These are phyloP conservation scores for Cordyceps fumosorosea DNA, from an alignment of 2,329 filamentous ascomycete species.

Conservation along the genomic window DNA sequence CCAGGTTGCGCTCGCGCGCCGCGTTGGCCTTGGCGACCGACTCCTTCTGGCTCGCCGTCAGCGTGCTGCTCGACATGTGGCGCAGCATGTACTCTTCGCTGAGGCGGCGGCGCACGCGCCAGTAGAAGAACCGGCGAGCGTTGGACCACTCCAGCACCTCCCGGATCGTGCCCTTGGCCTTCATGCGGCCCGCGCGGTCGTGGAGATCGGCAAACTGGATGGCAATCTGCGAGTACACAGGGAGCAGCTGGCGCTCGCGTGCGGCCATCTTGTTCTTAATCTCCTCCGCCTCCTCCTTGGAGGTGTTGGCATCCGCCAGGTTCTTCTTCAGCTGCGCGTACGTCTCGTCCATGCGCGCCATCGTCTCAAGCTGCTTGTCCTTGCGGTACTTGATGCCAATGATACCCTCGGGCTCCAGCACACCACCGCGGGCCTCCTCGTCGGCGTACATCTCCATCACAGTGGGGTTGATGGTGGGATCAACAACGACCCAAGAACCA, in stretches of 20 bases:
- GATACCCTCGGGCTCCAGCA: slow-evolving; percentile 96
- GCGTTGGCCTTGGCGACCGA: slow-evolving; percentile 39
- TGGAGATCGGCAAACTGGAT: slow-evolving; percentile 95
- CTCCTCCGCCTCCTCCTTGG: slow-evolving; percentile 65
- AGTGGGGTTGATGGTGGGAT: slow-evolving; percentile 93
- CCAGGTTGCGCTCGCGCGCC: slow-evolving; percentile 60
- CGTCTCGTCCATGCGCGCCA: slow-evolving; percentile 82
- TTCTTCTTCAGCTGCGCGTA: slow-evolving; percentile 82
- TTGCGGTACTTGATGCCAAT: slow-evolving; percentile 98
- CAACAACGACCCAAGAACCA: slow-evolving; percentile 98
- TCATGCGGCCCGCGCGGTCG: slow-evolving; percentile 94
- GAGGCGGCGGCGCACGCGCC: slow-evolving; percentile 91
- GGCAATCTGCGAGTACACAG: slow-evolving; percentile 92
- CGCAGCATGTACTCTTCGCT: slow-evolving; percentile 97
- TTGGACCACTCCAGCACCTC: slow-evolving; percentile 78
- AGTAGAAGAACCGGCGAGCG: slow-evolving; percentile 97
- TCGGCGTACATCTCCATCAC: slow-evolving; percentile 99
- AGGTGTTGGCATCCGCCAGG: slow-evolving; percentile 55
- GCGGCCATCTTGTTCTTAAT: slow-evolving; percentile 79
- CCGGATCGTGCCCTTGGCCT: slow-evolving; percentile 93
- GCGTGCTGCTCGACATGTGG: slow-evolving; percentile 58
- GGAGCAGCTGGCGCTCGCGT: slow-evolving; percentile 82
- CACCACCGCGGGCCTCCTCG: slow-evolving; percentile 88
- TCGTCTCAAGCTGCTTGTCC: slow-evolving; percentile 94
- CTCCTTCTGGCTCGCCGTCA: slow-evolving; percentile 23